phyloP scores from a whole-genome alignment of 2,329 filamentous ascomycete species.

The Fusarium avenaceum region DNA sequence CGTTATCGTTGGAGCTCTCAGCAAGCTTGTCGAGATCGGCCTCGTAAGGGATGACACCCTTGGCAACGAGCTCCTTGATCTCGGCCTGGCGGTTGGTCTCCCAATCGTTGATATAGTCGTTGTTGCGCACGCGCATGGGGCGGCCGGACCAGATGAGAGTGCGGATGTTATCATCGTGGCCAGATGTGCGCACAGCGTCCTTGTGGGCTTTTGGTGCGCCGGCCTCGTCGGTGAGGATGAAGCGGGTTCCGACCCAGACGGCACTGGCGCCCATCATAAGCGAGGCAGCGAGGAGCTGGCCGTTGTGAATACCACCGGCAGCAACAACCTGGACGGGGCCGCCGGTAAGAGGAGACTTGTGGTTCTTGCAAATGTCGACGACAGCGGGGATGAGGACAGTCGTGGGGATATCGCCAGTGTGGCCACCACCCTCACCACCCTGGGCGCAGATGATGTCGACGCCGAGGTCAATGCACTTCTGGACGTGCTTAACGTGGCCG shows the following conservation, averaged over 20 bases:
- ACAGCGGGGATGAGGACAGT: conserved; percentile 93
- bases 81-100: conserved; percentile 90
- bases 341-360: conserved; percentile 89
- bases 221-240: conserved; percentile 93
- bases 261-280: conserved; percentile 92
- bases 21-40: conserved; percentile 88
- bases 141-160: conserved; percentile 99
- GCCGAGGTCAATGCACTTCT: conserved; percentile 93
- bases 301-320: conserved; percentile 94
- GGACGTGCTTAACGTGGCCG: conserved; percentile 98
- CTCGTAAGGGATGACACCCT: conserved; percentile 95
- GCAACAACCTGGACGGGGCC: conserved; percentile 91
- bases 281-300: conserved; percentile 87
- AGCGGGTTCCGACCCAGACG: conserved; percentile 97
- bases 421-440: conserved; percentile 96
- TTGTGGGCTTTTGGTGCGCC: conserved; percentile 94
- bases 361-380: conserved; percentile 81
- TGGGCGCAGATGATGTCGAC: conserved; percentile 98
- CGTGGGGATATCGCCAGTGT: conserved; percentile 95
- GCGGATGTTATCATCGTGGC: conserved; percentile 95
- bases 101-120: conserved; percentile 96
- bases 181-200: conserved; percentile 90
- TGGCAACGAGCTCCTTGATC: conserved; percentile 90
- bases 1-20: conserved; percentile 69
- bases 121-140: conserved; percentile 91